Conservation (phyloP, 768 basidiomycete species). For the Lanmaoa pseudosensibilis region DNA sequence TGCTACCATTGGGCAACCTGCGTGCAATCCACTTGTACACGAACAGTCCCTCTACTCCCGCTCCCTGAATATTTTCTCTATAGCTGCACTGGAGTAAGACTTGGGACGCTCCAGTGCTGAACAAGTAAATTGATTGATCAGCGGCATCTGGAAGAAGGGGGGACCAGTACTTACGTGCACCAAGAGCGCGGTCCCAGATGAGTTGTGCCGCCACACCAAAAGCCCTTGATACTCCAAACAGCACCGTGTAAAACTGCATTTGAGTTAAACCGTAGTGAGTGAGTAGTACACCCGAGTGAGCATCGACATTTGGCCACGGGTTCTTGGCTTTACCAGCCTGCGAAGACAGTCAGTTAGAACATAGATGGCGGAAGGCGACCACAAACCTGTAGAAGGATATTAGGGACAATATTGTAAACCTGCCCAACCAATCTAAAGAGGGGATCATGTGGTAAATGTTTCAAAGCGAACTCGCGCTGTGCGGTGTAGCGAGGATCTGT, state of each 20-base stretch:
- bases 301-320: slow-evolving; percentile 97
- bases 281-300: slow-evolving; percentile 89
- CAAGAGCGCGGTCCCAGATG: slow-evolving; percentile 92
- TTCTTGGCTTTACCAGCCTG: slow-evolving; percentile 91
- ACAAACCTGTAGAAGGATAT: slow-evolving; percentile 79
- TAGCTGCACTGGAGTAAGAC: slow-evolving; percentile 81
- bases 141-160: no score
- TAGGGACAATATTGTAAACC: slow-evolving; percentile 84
- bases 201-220: slow-evolving; percentile 87
- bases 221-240: slow-evolving; percentile 95
- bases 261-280: slow-evolving; percentile 84
- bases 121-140: background rate
- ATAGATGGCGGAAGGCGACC: slow-evolving; percentile 1
- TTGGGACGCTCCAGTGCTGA: slow-evolving; percentile 87
- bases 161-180: slow-evolving; percentile 67
- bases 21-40: background rate
- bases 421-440: slow-evolving; percentile 94
- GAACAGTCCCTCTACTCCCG: slow-evolving; percentile 9
- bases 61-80: slow-evolving; percentile 74
- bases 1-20: background rate
- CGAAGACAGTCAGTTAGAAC: background rate
- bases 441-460: slow-evolving; percentile 83
- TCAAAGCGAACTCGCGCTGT: slow-evolving; percentile 85
- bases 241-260: slow-evolving; percentile 96
- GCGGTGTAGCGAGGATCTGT: slow-evolving; percentile 92